Percentiles rank a stretch among this genome's conserved stretches.
Evolutionary conservation across 176 grass and related monocot species (phyloP).

Genomic region (Oropetium thomaeum): DNA sequence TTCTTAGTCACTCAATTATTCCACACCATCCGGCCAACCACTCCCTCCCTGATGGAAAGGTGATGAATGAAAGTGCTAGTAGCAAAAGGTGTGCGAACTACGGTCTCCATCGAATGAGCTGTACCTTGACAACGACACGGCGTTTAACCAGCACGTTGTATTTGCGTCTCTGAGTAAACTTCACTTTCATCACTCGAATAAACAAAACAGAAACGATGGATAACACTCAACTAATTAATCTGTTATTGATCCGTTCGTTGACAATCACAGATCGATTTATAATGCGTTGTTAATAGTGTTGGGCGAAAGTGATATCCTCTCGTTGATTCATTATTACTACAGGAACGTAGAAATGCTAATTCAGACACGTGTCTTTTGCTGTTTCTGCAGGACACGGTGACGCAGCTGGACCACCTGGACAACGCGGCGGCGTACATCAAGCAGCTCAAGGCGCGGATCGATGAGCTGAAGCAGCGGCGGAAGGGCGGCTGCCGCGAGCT

Average conservation of each 20-base stretch:
- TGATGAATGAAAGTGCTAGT: too few species aligned
- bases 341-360: too few species aligned
- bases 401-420: constrained; percentile 69
- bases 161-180: background rate
- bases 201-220: background rate
- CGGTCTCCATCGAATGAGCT: background rate
- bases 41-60: too few species aligned
- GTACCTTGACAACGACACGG: background rate
- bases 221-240: background rate
- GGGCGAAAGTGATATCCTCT: background rate
- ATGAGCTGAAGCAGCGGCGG: constrained; percentile 34
- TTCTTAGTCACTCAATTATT: constrained; percentile 5
- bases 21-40: background rate
- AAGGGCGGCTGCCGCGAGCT: background rate
- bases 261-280: too few species aligned
- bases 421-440: constrained; percentile 73
- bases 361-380: background rate
- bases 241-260: background rate
- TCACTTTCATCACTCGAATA: background rate
- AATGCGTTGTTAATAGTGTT: background rate
- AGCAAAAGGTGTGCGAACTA: too few species aligned
- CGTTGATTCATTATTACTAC: too few species aligned
- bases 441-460: constrained; percentile 49
- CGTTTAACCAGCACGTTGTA: background rate
- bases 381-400: constrained; percentile 43